Base-by-base conservation (phyloP, 1,139 yeast genomes). In the Pneumocystis sp. region DNA sequence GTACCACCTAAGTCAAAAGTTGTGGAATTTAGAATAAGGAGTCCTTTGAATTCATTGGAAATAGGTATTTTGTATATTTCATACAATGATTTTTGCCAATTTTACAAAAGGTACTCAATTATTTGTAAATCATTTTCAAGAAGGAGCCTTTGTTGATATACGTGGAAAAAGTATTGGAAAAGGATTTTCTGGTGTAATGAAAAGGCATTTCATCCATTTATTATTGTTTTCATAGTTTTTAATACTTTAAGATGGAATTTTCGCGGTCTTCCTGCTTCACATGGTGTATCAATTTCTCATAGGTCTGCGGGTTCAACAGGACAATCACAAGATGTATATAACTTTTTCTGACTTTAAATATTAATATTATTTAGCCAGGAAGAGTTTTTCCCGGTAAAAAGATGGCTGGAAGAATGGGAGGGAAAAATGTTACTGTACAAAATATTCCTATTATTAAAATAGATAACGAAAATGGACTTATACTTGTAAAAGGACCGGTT, bases 161-260 rank as follows among this genome's bases (percentile, higher is more conserved):
- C 81, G 85, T 72, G 87, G 91, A 17, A 80, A 82, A 29, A 81
- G 95, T 63, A 93, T 90, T 76, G 99, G 98, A 78, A 93, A 95
- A 77, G 99, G 99, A 19, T 89, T 89, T 75, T 90, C 93, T 29
- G 99, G 99, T 83, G 98, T 93, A 29, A 93, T 93, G 96, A 93
- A 93, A 76, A 85, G 96, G 78, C 87, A 87, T 80, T 88, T 19
- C 19, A 8, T 50, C 1, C 12, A 4, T 25, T 10, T 50, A 25
- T 25, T 25, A 21, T 8, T 2, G 6, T 25, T 25, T 5, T 40
- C 17, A 15, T 25, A 3, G 21, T 50, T 50, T 50, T 25, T 12
- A 3, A 50, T 25, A 8, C 12, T 50, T 50, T 50, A 50, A 50
- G 57, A 25, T 50, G 57, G 57, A 50, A 89, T n/a, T 93, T 93